phyloP scores from a whole-genome alignment of 164 flowering plant species.

The Umbellularia californica region DNA sequence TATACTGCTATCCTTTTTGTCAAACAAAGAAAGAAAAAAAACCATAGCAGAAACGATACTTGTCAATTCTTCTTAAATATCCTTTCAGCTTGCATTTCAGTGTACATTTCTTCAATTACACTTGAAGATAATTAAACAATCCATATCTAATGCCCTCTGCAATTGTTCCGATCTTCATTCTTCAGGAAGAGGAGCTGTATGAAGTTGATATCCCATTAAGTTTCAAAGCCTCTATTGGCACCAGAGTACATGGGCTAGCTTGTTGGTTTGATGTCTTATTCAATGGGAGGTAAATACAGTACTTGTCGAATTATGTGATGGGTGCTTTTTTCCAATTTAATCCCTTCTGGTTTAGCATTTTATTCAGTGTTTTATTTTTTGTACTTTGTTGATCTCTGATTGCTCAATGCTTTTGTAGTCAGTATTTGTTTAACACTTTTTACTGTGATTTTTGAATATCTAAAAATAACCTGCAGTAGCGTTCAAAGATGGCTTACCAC shows the following conservation, averaged over 20 bases:
- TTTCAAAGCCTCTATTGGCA: constrained; percentile 67
- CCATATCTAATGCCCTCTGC: not conserved
- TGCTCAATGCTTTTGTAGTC: too few relatives aligned
- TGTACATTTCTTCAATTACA: too few relatives aligned
- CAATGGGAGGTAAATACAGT: constrained; percentile 68
- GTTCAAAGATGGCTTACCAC: constrained; percentile 93
- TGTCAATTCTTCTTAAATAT: too few relatives aligned
- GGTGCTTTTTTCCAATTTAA: not conserved
- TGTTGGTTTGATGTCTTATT: constrained; percentile 99
- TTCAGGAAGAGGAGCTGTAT: constrained; percentile 88
- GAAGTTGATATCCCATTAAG: constrained; percentile 85
- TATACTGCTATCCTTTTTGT: too few relatives aligned
- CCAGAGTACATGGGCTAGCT: constrained; percentile 92
- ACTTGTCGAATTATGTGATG: not conserved
- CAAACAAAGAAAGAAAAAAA: too few relatives aligned
- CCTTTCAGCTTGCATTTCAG: too few relatives aligned
- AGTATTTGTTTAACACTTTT: not conserved
- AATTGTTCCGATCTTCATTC: not conserved
- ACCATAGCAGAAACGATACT: too few relatives aligned
- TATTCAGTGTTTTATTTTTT: too few relatives aligned
- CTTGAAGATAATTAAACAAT: too few relatives aligned
- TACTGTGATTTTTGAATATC: not conserved
- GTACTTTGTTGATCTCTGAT: too few relatives aligned
- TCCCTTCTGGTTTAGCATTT: not conserved
- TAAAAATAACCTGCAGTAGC: constrained; percentile 39